These are phyloP conservation scores for Ballota nigra DNA, from an alignment of 257 asterid genomes.

Conservation along the genomic window DNA sequence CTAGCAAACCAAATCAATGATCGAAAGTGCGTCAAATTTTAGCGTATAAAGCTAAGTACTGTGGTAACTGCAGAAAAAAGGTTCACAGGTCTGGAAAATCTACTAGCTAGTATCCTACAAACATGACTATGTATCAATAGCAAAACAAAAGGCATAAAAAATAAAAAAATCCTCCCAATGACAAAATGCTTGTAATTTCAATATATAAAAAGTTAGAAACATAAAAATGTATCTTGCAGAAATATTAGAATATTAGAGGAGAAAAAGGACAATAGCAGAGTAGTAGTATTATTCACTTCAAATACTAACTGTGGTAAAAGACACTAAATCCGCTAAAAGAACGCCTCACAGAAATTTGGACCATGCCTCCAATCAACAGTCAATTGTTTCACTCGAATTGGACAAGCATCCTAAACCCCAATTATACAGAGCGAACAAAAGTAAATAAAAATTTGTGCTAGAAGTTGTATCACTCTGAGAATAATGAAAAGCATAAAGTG, in stretches of 20 bases:
- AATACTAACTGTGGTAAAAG: not conserved
- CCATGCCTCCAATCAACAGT: constrained; percentile 1
- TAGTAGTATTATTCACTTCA: not conserved
- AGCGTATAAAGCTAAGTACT: constrained; percentile 2
- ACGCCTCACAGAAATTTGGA: not conserved
- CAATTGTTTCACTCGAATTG: not conserved
- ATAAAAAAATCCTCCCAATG: not conserved
- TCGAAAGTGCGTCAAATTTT: not conserved
- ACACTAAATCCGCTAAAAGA: not conserved
- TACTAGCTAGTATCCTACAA: not conserved
- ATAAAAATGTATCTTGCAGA: not conserved
- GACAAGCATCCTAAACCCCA: not conserved
- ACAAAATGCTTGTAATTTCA: not conserved
- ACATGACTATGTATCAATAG: not conserved
- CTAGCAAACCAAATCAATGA: not conserved
- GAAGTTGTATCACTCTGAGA: not conserved
- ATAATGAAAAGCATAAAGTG: not conserved
- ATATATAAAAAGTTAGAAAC: not conserved
- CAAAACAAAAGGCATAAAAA: not conserved
- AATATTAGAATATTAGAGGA: not conserved
- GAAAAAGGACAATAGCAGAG: not conserved
- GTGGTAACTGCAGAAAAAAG: not conserved
- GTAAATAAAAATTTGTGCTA: not conserved
- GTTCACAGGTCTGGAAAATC: not conserved
- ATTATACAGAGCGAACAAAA: not conserved